A percentile compares a stretch with the other conserved stretches of the same genome.
Conservation (phyloP, 2,329 filamentous ascomycete species). For the Fusarium sambucinum region DNA sequence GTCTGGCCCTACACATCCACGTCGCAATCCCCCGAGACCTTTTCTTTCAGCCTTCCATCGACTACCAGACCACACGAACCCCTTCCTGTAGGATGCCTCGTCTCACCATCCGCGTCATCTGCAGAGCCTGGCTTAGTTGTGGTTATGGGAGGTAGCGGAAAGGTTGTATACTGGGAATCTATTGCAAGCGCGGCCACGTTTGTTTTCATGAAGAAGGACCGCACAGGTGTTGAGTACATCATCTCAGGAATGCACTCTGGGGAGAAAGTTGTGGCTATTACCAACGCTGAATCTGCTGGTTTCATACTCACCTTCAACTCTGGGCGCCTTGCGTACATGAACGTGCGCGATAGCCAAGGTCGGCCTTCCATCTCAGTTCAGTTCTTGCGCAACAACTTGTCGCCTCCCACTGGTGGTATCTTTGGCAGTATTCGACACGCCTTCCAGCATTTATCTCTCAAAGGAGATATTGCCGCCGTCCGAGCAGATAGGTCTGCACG, state of each 20-base stretch:
- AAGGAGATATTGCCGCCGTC: constrained; percentile 84
- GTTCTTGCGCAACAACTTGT: constrained; percentile 74
- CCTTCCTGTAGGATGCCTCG: constrained; percentile 84
- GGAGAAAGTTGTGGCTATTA: constrained; percentile 81
- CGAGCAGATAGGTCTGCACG: constrained; percentile 77
- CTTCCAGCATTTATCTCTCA: constrained; percentile 75
- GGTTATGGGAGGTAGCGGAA: constrained; percentile 84
- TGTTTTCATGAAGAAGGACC: constrained; percentile 84
- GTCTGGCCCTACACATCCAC: constrained; percentile 89
- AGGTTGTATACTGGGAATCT: constrained; percentile 94
- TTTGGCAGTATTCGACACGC: constrained; percentile 85
- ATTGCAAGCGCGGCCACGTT: constrained; percentile 89
- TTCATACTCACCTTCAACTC: constrained; percentile 88
- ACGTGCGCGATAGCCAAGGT: constrained; percentile 86
- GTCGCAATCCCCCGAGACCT: constrained; percentile 77
- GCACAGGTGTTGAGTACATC: constrained; percentile 80
- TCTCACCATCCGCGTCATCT: constrained; percentile 81
- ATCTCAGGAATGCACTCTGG: constrained; percentile 81
- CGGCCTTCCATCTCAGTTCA: constrained; percentile 83
- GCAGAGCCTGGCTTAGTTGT: constrained; percentile 88
- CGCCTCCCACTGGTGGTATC: constrained; percentile 72
- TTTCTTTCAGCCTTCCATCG: constrained; percentile 83
- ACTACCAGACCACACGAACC: constrained; percentile 75
- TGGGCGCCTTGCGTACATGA: constrained; percentile 88
- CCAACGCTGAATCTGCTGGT: constrained; percentile 86